Base-by-base conservation (phyloP, 495 filamentous ascomycete genomes). In the Penicillium ochrochloron region DNA sequence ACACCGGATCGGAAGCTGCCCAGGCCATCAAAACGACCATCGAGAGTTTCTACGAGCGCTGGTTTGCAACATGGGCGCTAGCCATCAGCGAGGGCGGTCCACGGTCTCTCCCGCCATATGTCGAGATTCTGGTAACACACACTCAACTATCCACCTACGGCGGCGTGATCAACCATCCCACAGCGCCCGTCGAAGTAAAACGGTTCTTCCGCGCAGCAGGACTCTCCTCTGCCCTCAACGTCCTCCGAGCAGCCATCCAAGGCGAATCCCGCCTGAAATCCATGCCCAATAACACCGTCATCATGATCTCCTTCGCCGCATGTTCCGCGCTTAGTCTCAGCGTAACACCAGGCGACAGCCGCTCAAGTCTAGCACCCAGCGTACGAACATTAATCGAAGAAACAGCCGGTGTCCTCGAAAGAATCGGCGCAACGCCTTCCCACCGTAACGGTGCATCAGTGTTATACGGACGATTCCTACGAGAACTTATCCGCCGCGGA, bases 231-330 rank as follows among this genome's bases (percentile, higher is more conserved):
- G 86, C 89, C 2, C 68, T 92, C 19, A 90, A 90, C 70, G 89
- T 92, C n/a, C 84, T 92, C 75, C 83, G 89, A 56, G 86, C 88
- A 4, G 88, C 89, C 15, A 89, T 90, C 15, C 88, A 90, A 73
- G 89, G 89, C 6, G 89, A 92, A 72, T 77, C 79, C 2, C 83
- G 87, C 62, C 81, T 92, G 5, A 86, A 88, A 41, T 90, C 88
- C 11, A 90, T 92, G 88, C 89, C 89, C 5, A 92, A 91, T 76
- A 91, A 92, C 63, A 88, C 89, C 0, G 86, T 88, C 42, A 91
- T 90, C 65, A 91, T 90, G 89, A 90, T 91, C 25, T 89, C 89
- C 5, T 92, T 90, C 59, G 88, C 88, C 1, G 89, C 89, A 19
- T 90, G 88, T 66, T 88, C 90, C 52, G 88, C 88, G 1, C 78